phyloP scores from a whole-genome alignment of 768 basidiomycete genomes.

The Galerina sulciceps region DNA sequence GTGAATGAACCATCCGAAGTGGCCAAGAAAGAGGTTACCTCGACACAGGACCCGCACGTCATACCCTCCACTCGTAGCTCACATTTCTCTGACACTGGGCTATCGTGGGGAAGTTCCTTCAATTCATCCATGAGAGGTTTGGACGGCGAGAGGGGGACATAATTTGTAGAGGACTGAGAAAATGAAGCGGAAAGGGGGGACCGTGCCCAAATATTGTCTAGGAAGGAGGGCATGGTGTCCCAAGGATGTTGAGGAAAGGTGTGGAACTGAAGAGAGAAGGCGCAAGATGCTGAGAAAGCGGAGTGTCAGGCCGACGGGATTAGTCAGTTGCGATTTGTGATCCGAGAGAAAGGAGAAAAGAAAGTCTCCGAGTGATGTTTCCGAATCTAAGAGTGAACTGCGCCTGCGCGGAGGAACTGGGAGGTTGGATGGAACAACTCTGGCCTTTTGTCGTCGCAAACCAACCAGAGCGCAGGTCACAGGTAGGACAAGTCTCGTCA shows the following conservation, averaged over 20 bases:
- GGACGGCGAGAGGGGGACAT: slow-evolving; percentile 4
- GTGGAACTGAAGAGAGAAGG: slow-evolving; percentile 4
- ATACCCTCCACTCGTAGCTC: slow-evolving; percentile 87
- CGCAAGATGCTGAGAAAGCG: slow-evolving; percentile 5
- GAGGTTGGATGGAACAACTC: neutral
- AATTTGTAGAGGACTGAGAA: neutral
- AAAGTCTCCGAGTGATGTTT: neutral
- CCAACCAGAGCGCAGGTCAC: too few relatives aligned
- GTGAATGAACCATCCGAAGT: neutral
- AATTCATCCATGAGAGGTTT: slow-evolving; percentile 18
- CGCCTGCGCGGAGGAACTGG: slow-evolving; percentile 26
- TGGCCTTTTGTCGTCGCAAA: neutral
- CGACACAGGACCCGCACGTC: slow-evolving; percentile 90
- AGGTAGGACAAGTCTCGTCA: too few relatives aligned
- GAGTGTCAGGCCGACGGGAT: slow-evolving; percentile 16
- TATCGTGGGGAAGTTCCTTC: slow-evolving; percentile 28
- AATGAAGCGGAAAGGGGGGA: slow-evolving; percentile 14
- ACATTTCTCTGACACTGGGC: slow-evolving; percentile 53
- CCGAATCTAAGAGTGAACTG: slow-evolving; percentile 11
- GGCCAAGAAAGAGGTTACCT: slow-evolving; percentile 52
- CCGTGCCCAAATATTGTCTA: slow-evolving; percentile 11
- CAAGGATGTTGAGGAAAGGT: slow-evolving; percentile 1
- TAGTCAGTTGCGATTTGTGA: slow-evolving; percentile 17
- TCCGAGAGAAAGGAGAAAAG: slow-evolving; percentile 3
- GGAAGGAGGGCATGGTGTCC: slow-evolving; percentile 11